Base-by-base conservation (phyloP, 2,329 filamentous ascomycete species). In the Xylaria digitata region DNA sequence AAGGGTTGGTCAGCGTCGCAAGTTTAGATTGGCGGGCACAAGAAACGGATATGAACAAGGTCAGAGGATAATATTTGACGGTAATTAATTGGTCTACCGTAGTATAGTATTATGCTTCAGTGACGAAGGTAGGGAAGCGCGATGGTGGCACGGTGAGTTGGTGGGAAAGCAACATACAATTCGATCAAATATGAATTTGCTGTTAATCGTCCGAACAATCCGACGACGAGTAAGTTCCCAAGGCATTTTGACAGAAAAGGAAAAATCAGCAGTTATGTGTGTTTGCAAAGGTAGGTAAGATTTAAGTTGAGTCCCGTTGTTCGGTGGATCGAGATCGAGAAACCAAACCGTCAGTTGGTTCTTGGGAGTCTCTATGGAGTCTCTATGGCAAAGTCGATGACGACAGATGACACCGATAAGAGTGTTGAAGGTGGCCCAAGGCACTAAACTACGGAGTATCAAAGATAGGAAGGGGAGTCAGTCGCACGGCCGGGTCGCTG, bases 171-270 rank as follows among this genome's bases (percentile, higher is more conserved):
- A 61, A 88, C 90, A 77, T 84, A 94, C 92, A 76, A 93, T 83
- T 78, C 86, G 87, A 70, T 90, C 91, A 79, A 89, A 92, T 71
- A 94, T 88, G 79, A 88, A 93, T 79, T 90, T 89, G 78, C 84
- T 88, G 76, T 92, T 93, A 75, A 91, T 83, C 74, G 87, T 81
- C 77, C 90, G 86, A 75, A 88, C 79, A 75, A 92, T 80, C 73
- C 89, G 87, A 75, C 89, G 86, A 69, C 85, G 82, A 54, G 79
- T 84, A 53, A 88, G 81, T 77, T 89, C 85, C 84, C 86, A 86
- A 71, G 85, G 77, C 87, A 89, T 89, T 72, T 59, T 80, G 71
- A 19, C 50, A 32, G 58, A 34, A 69, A 68, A 42, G 30, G 11
- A 42, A 34, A 32, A 54, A 58, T 17, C 17, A 48, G 30, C 26